Conservation (phyloP, 163 green algal species). For the Picocystis sp. region DNA sequence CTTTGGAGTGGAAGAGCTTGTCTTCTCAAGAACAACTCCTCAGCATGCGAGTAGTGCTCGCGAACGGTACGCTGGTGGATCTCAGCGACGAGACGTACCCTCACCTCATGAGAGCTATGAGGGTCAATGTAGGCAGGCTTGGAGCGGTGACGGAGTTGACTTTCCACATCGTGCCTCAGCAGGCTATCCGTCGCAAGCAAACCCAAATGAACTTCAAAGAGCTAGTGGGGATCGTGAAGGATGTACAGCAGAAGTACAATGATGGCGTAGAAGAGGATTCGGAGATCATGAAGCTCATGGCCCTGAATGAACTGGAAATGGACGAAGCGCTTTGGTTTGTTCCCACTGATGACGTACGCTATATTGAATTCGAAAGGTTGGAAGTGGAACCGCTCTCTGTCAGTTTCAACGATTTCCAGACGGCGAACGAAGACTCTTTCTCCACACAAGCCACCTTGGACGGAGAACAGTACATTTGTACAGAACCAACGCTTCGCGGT, state of each 20-base stretch:
- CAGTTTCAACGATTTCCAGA: constrained; percentile 1
- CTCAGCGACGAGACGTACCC: constrained; percentile 35
- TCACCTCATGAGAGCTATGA: constrained; percentile 39
- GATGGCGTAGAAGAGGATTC: constrained; percentile 13
- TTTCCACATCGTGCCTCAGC: constrained; percentile 43
- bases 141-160: constrained; percentile 57
- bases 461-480: too few species aligned
- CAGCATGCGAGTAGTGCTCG: constrained; percentile 45
- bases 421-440: too few species aligned
- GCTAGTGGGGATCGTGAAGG: constrained; percentile 12
- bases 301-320: constrained; percentile 10
- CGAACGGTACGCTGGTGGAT: constrained; percentile 46
- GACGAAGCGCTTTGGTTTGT: constrained; percentile 40
- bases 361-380: constrained; percentile 21
- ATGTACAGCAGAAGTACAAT: constrained; percentile 30
- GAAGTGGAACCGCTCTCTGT: constrained; percentile 10
- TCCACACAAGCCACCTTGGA: too few species aligned
- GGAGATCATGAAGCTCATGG: constrained; percentile 30
- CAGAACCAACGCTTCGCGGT: too few species aligned
- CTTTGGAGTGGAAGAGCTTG: constrained; percentile 38
- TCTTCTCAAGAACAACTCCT: constrained; percentile 34
- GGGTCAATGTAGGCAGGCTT: constrained; percentile 48
- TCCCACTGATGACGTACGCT: constrained; percentile 16
- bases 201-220: constrained; percentile 1
- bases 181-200: constrained; percentile 20